Percentiles rank a stretch among this genome's conserved stretches.
Conservation (phyloP, 331 rosid genomes). For the Ulmus americana region DNA sequence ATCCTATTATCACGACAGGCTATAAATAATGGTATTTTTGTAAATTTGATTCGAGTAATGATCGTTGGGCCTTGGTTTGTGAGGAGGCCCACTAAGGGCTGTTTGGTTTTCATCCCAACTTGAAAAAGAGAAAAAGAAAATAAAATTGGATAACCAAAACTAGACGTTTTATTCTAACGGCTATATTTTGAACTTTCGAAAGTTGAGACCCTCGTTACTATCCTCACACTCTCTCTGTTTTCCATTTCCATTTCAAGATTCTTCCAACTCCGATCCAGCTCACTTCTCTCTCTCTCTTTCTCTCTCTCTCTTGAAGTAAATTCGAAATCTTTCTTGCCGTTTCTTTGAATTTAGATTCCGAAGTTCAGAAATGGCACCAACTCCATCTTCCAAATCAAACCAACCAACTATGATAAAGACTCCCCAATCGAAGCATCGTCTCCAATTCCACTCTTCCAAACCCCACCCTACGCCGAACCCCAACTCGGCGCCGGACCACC, state of each 20-base stretch:
- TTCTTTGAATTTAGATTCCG: slow-evolving; percentile 35
- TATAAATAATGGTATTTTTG: no score
- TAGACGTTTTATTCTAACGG: slow-evolving; percentile 70
- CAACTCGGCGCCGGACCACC: slow-evolving; percentile 60
- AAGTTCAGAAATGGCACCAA: slow-evolving; percentile 62
- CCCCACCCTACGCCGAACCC: slow-evolving; percentile 56
- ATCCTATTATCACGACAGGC: no score
- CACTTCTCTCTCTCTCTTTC: slow-evolving; percentile 6
- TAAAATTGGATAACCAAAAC: slow-evolving; percentile 7
- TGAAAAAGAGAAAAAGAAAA: neutral
- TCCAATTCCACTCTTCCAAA: slow-evolving; percentile 50
- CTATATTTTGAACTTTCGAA: slow-evolving; percentile 38
- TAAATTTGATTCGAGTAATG: no score
- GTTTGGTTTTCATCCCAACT: neutral
- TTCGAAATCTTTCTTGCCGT: neutral
- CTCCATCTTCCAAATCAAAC: slow-evolving; percentile 71
- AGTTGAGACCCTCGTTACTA: slow-evolving; percentile 30
- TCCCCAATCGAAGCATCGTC: slow-evolving; percentile 38
- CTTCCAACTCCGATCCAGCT: neutral
- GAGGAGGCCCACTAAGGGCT: neutral
- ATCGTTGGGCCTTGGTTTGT: neutral
- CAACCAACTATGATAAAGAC: slow-evolving; percentile 49
- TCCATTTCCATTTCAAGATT: slow-evolving; percentile 5
- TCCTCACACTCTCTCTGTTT: neutral
- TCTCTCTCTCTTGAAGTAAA: slow-evolving; percentile 6